phyloP scores from a whole-genome alignment of 148 eudicot genomes.

The Silene uniflora region DNA sequence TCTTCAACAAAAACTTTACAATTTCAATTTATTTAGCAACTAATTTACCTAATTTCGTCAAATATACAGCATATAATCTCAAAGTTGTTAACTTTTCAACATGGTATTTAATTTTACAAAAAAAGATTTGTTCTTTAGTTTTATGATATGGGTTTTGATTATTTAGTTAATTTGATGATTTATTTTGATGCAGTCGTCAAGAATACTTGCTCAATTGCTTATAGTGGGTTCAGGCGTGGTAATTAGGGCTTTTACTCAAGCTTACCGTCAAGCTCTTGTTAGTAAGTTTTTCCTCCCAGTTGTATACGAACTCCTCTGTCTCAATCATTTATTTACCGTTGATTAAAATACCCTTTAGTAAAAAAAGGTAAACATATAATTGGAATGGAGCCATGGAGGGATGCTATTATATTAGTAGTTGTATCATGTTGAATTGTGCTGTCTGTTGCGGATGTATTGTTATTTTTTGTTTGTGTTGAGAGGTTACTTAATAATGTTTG shows the following conservation, averaged over 20 bases:
- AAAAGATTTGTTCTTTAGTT: not conserved
- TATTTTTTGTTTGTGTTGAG: no score
- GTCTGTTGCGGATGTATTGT: no score
- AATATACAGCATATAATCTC: not conserved
- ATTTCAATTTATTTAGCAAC: not conserved
- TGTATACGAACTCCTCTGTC: no score
- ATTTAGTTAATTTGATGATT: not conserved
- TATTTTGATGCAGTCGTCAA: constrained; percentile 48
- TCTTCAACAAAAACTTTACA: not conserved
- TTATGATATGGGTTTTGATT: not conserved
- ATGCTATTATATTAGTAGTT: no score
- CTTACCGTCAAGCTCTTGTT: constrained; percentile 68
- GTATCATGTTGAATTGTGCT: not conserved
- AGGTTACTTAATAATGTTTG: no score
- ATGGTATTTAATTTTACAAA: not conserved
- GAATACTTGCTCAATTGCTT: constrained; percentile 48
- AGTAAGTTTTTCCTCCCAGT: constrained; percentile 33
- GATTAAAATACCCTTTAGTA: no score
- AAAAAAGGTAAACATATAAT: no score
- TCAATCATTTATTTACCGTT: not conserved
- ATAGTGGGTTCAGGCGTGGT: constrained; percentile 65
- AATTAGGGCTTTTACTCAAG: constrained; percentile 63
- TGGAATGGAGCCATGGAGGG: no score
- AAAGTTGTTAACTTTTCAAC: not conserved
- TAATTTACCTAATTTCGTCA: not conserved